phyloP scores from a whole-genome alignment of 495 filamentous ascomycete genomes.

The Aspergillus avenaceus region DNA sequence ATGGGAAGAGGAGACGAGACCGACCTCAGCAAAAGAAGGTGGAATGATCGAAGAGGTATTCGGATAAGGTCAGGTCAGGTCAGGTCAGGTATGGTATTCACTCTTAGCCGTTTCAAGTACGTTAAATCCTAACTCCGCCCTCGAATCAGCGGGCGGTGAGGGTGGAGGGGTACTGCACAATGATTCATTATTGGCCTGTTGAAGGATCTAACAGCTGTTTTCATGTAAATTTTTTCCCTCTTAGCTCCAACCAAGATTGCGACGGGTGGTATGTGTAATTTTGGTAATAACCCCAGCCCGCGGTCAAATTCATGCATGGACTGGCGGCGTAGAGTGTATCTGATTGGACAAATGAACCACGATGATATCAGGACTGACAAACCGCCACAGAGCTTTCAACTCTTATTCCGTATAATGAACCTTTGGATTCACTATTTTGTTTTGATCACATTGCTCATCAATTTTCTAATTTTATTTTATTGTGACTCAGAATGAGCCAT shows the following conservation, averaged over 20 bases:
- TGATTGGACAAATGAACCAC: neutral
- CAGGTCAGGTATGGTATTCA: neutral
- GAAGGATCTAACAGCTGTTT: too few relatives aligned
- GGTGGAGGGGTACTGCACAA: neutral
- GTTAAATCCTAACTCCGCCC: slow-evolving; percentile 9
- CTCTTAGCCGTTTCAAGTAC: neutral
- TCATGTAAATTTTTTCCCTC: neutral
- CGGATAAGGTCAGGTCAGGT: neutral
- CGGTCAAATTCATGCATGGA: neutral
- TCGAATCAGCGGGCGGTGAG: neutral
- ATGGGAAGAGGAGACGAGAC: too few relatives aligned
- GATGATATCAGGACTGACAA: slow-evolving; percentile 4
- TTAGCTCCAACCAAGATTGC: neutral
- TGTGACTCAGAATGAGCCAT: neutral
- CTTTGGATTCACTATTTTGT: neutral
- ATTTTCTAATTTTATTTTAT: neutral
- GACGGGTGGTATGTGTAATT: neutral
- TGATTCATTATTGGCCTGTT: neutral
- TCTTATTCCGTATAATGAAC: too few relatives aligned
- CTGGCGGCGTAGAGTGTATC: too few relatives aligned
- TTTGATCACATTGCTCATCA: neutral
- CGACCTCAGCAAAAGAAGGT: too few relatives aligned
- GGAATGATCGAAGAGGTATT: neutral
- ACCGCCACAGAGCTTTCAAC: neutral
- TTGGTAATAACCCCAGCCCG: neutral